These are phyloP conservation scores for Fusarium verticillioides DNA, from an alignment of 2,329 filamentous ascomycete genomes.

Conservation along the genomic window DNA sequence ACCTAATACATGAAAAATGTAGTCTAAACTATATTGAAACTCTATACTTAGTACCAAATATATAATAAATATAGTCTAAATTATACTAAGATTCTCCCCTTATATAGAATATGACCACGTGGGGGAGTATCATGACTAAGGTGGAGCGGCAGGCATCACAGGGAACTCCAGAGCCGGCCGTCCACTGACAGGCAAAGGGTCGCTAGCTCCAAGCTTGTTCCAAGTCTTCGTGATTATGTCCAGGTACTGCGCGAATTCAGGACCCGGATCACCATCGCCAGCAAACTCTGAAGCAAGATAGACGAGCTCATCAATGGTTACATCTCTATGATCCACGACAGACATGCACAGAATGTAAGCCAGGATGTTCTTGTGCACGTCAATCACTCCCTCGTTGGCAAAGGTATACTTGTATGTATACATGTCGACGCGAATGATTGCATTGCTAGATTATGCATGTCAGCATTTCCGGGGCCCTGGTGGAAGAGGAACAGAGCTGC, in stretches of 20 bases:
- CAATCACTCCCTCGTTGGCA: neutral
- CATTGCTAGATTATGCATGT: neutral
- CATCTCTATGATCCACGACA: neutral
- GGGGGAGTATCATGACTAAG: too few species aligned
- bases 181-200: neutral
- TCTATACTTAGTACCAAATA: too few species aligned
- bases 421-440: neutral
- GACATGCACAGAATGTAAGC: neutral
- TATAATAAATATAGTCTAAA: too few species aligned
- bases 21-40: too few species aligned
- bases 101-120: too few species aligned
- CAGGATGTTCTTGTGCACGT: neutral
- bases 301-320: neutral
- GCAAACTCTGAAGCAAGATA: neutral
- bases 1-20: too few species aligned
- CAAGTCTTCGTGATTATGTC: neutral
- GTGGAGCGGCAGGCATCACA: too few species aligned
- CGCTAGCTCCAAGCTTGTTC: neutral
- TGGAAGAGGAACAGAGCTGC: neutral
- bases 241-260: neutral
- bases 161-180: neutral
- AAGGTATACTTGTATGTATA: neutral
- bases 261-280: neutral
- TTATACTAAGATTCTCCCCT: too few species aligned
- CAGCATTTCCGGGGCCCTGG: accelerated